Evolutionary conservation across 169 alveolate genomes (phyloP).

Genomic region (Eimeria maxima): DNA sequence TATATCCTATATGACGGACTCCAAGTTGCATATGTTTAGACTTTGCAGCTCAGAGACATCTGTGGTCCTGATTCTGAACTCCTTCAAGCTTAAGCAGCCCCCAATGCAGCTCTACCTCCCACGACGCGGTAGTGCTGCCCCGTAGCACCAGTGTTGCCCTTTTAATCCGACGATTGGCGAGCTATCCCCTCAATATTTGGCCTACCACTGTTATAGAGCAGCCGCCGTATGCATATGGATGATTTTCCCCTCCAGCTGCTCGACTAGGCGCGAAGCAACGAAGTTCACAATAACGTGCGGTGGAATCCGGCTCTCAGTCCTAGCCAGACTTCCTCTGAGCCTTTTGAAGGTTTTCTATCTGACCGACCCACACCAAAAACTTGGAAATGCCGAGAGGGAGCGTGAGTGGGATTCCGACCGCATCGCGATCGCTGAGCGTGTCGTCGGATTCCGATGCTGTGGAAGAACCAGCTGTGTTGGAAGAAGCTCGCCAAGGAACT

Average conservation of each 20-base stretch:
- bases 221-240: background rate
- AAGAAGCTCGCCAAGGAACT: conserved; percentile 53
- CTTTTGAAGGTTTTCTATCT: background rate
- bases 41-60: background rate
- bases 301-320: background rate
- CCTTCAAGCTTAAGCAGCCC: background rate
- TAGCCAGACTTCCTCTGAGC: background rate
- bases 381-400: background rate
- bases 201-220: background rate
- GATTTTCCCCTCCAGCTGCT: conserved; percentile 1
- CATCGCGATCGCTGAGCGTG: conserved; percentile 53
- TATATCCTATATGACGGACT: background rate
- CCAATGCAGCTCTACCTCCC: background rate
- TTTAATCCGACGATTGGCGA: background rate
- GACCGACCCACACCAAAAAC: background rate
- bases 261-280: background rate
- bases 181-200: background rate
- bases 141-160: background rate
- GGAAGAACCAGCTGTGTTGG: conserved; percentile 56
- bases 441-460: conserved; percentile 48
- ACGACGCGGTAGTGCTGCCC: background rate
- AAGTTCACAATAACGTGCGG: no score
- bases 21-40: background rate
- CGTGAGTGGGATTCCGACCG: background rate
- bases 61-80: background rate